Evolutionary conservation across 2,329 filamentous ascomycete species (phyloP).

Genomic region (Trichophyton mentagrophytes): DNA sequence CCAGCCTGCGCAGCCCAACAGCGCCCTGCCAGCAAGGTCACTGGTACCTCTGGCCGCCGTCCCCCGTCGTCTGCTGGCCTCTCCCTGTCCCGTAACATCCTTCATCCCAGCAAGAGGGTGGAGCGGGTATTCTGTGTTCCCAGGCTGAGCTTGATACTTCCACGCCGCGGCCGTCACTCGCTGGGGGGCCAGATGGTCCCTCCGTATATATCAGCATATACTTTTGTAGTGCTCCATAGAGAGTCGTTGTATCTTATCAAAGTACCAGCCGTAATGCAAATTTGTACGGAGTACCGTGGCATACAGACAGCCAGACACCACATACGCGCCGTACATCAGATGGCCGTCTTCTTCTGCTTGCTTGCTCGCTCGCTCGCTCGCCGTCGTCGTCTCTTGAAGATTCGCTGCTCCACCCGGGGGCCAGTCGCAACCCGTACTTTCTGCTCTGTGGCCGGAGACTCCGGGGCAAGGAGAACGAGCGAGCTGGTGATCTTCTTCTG

Average conservation of each 20-base stretch:
- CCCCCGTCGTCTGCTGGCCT: background rate
- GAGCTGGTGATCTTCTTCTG: background rate
- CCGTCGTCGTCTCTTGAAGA: background rate
- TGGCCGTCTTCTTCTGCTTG: background rate
- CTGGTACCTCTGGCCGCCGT: background rate
- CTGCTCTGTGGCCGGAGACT: background rate
- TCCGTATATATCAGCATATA: background rate
- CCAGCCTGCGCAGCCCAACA: background rate
- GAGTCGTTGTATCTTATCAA: background rate
- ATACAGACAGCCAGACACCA: background rate
- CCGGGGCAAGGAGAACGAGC: background rate
- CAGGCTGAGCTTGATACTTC: background rate
- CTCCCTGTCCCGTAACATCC: background rate
- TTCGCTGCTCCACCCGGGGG: background rate
- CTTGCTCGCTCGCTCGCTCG: background rate
- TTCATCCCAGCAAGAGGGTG: background rate
- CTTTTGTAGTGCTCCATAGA: too few species aligned
- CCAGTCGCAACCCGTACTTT: background rate
- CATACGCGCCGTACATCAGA: conserved; percentile 1
- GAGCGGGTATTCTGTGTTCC: conserved; percentile 2
- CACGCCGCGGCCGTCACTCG: background rate
- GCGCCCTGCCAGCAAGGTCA: background rate
- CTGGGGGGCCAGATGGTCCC: background rate
- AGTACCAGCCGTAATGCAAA: background rate
- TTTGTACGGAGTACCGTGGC: too few species aligned